Evolutionary conservation across 257 asterid genomes (phyloP).

Genomic region (Scutellaria barbata): DNA sequence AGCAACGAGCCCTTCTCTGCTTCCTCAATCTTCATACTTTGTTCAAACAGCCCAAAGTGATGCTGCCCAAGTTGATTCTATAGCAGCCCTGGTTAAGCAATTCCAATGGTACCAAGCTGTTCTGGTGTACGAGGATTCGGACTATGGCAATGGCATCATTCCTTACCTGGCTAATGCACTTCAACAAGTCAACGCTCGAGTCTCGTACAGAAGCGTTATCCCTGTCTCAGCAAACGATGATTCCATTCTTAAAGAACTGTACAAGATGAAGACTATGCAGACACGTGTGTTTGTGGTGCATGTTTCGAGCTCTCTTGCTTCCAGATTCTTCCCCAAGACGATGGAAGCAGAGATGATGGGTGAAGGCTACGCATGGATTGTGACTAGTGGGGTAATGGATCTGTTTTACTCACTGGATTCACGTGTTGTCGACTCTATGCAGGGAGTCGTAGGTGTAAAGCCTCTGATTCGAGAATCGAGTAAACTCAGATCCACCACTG

Average conservation of each 20-base stretch:
- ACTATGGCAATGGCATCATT: conserved; percentile 46
- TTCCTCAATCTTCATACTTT: conserved; percentile 27
- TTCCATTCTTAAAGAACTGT: conserved; percentile 37
- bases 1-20: conserved; percentile 42
- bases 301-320: conserved; percentile 33
- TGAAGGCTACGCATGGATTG: conserved; percentile 53
- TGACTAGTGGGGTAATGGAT: conserved; percentile 42
- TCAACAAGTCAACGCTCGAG: conserved; percentile 36
- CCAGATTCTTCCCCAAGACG: conserved; percentile 38
- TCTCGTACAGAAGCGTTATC: conserved; percentile 41
- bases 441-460: conserved; percentile 57
- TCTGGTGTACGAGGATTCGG: conserved; percentile 42
- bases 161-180: conserved; percentile 43
- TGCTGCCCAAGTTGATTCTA: conserved; percentile 43
- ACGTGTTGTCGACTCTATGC: conserved; percentile 40
- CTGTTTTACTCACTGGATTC: conserved; percentile 30
- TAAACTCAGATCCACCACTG: conserved; percentile 21
- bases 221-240: conserved; percentile 40
- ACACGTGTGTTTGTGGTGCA: conserved; percentile 53
- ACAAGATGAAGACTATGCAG: conserved; percentile 51
- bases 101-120: conserved; percentile 47
- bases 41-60: conserved; percentile 38
- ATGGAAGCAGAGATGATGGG: conserved; percentile 52
- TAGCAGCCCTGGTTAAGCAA: conserved; percentile 43
- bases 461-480: conserved; percentile 42